Evolutionary conservation across 305 asterid species (phyloP).

Genomic region (Fraxinus floribunda): DNA sequence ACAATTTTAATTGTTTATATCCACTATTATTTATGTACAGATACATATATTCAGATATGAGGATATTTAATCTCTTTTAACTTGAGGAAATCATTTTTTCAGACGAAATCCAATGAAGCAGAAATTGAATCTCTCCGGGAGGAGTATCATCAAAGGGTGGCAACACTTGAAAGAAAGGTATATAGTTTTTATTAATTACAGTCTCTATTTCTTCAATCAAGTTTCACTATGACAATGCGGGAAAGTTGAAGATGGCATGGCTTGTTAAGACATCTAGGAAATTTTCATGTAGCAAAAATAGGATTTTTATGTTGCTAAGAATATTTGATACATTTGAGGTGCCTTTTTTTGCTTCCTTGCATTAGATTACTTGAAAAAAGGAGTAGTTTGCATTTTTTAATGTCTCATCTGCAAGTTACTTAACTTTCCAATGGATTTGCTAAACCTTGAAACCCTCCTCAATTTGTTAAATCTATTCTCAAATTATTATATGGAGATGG

Average conservation of each 20-base stretch:
- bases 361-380: constrained; percentile 11
- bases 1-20: not conserved
- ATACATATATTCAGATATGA: not conserved
- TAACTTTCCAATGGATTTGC: constrained; percentile 2
- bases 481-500: not conserved
- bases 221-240: constrained; percentile 10
- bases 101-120: constrained; percentile 77
- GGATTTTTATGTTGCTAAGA: not conserved
- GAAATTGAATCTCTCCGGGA: constrained; percentile 81
- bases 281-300: constrained; percentile 4
- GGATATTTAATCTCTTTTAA: constrained; percentile 1
- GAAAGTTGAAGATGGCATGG: constrained; percentile 3
- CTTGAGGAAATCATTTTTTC: constrained; percentile 29
- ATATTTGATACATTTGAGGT: constrained; percentile 3
- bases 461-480: not conserved
- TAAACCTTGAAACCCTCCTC: constrained; percentile 8
- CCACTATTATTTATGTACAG: not conserved
- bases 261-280: not conserved
- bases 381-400: not conserved
- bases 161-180: constrained; percentile 92
- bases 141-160: constrained; percentile 82
- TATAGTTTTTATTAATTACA: constrained; percentile 12
- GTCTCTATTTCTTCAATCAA: constrained; percentile 28
- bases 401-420: not conserved
- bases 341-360: not conserved